Evolutionary conservation across 164 flowering plant species (phyloP).

Genomic region (Kalanchoe fedtschenkoi): DNA sequence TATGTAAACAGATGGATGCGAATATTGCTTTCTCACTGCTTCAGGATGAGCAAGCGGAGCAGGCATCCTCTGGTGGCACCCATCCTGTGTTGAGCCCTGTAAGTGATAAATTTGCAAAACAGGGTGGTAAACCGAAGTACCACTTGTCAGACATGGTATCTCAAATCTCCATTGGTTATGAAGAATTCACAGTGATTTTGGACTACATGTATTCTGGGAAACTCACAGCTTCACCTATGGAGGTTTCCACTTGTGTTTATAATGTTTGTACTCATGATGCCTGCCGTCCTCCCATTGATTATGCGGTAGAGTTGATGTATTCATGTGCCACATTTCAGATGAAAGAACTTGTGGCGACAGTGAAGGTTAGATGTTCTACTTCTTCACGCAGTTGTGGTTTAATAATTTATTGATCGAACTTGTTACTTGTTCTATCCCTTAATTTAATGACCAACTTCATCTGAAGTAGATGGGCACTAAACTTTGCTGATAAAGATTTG

Average conservation of each 20-base stretch:
- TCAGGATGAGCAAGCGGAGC: slow-evolving; percentile 35
- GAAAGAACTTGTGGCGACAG: slow-evolving; percentile 53
- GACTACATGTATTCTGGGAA: slow-evolving; percentile 61
- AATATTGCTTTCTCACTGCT: slow-evolving; percentile 50
- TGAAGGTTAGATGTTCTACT: slow-evolving; percentile 38
- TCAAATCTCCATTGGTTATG: slow-evolving; percentile 51
- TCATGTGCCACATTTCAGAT: slow-evolving; percentile 50
- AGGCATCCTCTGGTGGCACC: slow-evolving; percentile 19
- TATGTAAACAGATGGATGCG: slow-evolving; percentile 46
- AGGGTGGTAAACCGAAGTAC: slow-evolving; percentile 40
- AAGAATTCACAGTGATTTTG: slow-evolving; percentile 48
- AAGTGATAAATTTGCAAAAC: slow-evolving; percentile 16
- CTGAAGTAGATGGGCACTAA: neutral
- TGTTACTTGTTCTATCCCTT: neutral
- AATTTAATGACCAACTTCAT: neutral
- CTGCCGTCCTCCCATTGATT: slow-evolving; percentile 58
- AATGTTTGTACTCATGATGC: slow-evolving; percentile 46
- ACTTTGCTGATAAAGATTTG: slow-evolving; percentile 4
- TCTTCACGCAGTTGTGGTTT: neutral
- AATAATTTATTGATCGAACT: neutral
- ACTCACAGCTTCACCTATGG: slow-evolving; percentile 42
- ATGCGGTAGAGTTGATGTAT: slow-evolving; percentile 57
- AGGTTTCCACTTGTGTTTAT: slow-evolving; percentile 66
- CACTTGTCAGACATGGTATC: slow-evolving; percentile 40
- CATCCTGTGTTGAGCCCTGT: too few relatives aligned